Conservation (phyloP, 1,284 basidiomycete genomes). For the Fomitiporia mediterranea region DNA sequence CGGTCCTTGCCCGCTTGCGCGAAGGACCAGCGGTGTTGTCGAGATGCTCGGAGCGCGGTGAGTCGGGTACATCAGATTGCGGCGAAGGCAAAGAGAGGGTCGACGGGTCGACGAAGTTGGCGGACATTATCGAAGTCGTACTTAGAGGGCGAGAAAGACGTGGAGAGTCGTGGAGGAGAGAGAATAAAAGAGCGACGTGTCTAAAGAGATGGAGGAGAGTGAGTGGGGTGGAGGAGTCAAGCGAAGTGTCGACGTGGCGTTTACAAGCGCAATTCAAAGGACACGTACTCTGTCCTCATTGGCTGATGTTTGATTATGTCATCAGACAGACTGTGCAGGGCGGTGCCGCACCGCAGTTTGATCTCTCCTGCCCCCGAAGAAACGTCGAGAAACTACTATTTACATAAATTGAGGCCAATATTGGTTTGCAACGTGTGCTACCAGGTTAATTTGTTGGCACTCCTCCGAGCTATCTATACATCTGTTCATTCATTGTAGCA, state of each 20-base stretch:
- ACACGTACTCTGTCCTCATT: conserved; percentile 1
- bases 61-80: conserved; percentile 26
- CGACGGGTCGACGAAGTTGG: conserved; percentile 36
- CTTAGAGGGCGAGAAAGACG: neutral
- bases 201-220: conserved; percentile 7
- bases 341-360: no score
- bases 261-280: neutral
- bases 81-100: conserved; percentile 36
- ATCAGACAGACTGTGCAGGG: conserved; percentile 5
- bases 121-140: conserved; percentile 13
- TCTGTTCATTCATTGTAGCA: no score
- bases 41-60: conserved; percentile 27
- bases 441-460: no score
- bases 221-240: neutral
- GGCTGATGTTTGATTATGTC: neutral
- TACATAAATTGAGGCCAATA: neutral
- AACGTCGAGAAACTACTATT: neutral
- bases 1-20: conserved; percentile 65
- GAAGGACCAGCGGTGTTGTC: conserved; percentile 39
- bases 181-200: conserved; percentile 9
- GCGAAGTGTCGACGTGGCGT: conserved; percentile 12
- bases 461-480: no score
- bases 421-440: no score
- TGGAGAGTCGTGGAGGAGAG: conserved; percentile 10
- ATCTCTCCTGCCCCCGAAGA: neutral